A percentile compares a stretch with the other conserved stretches of the same genome.
Evolutionary conservation across 1,139 yeast species (phyloP).

Genomic region (Hemisphaericaspora lyxosophila): DNA sequence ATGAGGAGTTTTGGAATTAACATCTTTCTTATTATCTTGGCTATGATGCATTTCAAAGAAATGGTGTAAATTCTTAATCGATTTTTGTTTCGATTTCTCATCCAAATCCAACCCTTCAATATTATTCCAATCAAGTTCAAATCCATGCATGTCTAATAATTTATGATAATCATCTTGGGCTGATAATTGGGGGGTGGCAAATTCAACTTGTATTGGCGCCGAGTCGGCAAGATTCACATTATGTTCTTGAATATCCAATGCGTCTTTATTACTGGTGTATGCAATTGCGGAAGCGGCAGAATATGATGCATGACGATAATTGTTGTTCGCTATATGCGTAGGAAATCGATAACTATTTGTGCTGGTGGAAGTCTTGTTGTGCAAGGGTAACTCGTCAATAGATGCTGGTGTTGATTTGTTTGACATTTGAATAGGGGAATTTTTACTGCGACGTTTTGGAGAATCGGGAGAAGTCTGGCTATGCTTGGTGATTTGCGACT

Average conservation of each 20-base stretch:
- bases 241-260: constrained; percentile 21
- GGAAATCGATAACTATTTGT: constrained; percentile 6
- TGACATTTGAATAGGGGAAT: constrained; percentile 3
- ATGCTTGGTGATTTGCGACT: background rate
- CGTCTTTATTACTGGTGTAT: constrained; percentile 56
- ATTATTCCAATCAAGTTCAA: constrained; percentile 39
- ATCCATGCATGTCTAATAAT: constrained; percentile 20
- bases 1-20: background rate
- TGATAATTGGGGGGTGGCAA: constrained; percentile 73
- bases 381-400: constrained; percentile 4
- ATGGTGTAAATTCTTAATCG: constrained; percentile 16
- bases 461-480: constrained; percentile 5
- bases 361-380: constrained; percentile 1
- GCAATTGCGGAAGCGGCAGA: constrained; percentile 76
- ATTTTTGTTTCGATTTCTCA: constrained; percentile 13
- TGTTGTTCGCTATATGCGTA: constrained; percentile 13
- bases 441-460: constrained; percentile 7
- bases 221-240: constrained; percentile 18
- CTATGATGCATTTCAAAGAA: constrained; percentile 13
- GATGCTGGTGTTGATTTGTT: constrained; percentile 7
- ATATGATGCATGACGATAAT: constrained; percentile 68
- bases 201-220: constrained; percentile 67
- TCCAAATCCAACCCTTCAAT: constrained; percentile 32
- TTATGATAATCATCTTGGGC: constrained; percentile 25
- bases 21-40: constrained; percentile 1